Conservation (phyloP, 306 rosid genomes). For the Vigna trinervia region DNA sequence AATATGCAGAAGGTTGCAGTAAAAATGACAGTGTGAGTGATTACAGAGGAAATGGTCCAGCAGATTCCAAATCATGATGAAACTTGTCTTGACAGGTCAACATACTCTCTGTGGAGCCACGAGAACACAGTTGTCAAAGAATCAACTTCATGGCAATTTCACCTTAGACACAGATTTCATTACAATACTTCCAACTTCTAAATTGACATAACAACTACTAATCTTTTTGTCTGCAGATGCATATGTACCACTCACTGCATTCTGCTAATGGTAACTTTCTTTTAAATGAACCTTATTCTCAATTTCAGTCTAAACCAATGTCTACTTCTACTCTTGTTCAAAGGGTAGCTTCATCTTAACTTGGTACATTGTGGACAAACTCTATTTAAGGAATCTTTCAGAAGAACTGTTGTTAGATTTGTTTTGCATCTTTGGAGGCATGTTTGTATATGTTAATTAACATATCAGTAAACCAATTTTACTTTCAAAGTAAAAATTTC, state of each 20-base stretch:
- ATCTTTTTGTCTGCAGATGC: not conserved
- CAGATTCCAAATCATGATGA: conserved; percentile 15
- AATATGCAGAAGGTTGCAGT: no score
- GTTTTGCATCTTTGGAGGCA: not conserved
- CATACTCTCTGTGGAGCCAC: conserved; percentile 45
- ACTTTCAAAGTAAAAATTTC: no score
- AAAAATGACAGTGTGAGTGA: not conserved
- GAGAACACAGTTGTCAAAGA: conserved; percentile 54
- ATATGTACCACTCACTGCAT: not conserved
- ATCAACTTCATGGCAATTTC: conserved; percentile 30
- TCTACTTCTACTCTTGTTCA: not conserved
- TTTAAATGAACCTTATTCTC: not conserved
- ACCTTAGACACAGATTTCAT: conserved; percentile 30
- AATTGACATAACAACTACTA: conserved; percentile 42
- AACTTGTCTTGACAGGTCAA: conserved; percentile 47
- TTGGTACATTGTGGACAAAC: not conserved
- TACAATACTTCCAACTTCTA: conserved; percentile 46
- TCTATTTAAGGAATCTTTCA: not conserved
- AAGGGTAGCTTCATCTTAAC: not conserved
- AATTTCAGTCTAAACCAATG: not conserved
- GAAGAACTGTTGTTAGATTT: not conserved
- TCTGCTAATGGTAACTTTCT: not conserved
- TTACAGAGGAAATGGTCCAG: conserved; percentile 30
- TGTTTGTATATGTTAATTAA: not conserved
- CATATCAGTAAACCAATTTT: not conserved